Evolutionary conservation across 2,329 filamentous ascomycete species (phyloP), one percentile per base, ranked within the genome.

Genomic region (Penicillium hordei): DNA sequence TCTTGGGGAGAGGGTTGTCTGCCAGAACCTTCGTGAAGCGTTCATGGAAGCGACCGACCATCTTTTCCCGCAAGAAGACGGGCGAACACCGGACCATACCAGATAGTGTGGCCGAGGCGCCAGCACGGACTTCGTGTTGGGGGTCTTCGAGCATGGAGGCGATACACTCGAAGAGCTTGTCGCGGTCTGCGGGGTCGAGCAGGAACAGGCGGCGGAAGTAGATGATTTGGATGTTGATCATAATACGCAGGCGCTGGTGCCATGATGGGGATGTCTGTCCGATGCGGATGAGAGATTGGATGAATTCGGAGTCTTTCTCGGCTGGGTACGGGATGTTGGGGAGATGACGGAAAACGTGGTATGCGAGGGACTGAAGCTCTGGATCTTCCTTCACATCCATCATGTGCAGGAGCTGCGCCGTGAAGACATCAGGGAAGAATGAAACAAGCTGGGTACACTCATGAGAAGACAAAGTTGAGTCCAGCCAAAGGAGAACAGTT

Each of bases 341-440:
- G 17, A 99, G 80, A 70, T 99, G 93, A 7, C 93, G 89, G 80
- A 97, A 99, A 42, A 99, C 94, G 70, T 96, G 92, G 72, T 97
- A 99, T 0, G 94, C 93, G 9, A 97, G 83, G 10, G 90, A 89
- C 81, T 97, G 95, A 2, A 99, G 83, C 75, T 99, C 95, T 0
- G 91, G 92, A 68, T 99, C 94, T 75, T 99, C 94, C 75, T 97
- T 97, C 73, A 99, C 91, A 70, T 99, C 94, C 93, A 99, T 99
- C 94, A 99, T 99, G 79, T 99, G 93, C 52, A 99, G 80, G 15
- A 99, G 84, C 72, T 97, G 90, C 68, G 94, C 90, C 73, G 96
- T 94, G 70, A 97, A 93, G 0, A 89, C 82, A 36, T 90, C 84
- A 0, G 92, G 89, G 80, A 99, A 97, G 83, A 97, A 97, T 4